Evolutionary conservation across 2,329 filamentous ascomycete genomes (phyloP), one percentile per base, ranked within the genome.

Genomic region (Incumbomyces lentus): DNA sequence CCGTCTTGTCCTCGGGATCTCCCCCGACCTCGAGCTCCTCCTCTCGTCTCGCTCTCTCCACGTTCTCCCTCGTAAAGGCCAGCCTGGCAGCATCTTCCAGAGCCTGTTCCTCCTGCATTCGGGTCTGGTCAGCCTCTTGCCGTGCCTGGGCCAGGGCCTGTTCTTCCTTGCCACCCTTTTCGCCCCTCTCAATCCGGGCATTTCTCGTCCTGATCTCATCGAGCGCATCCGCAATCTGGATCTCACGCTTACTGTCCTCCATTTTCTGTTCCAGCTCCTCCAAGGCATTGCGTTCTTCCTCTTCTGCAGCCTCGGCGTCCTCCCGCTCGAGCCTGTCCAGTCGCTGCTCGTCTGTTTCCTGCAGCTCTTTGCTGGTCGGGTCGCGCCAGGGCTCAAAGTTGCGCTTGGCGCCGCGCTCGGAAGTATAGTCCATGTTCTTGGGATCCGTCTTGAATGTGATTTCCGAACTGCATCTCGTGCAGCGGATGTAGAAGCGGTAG

Each of bases 381-480:
- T 82, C 74, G 18, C 87, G 72, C 92, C 92, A 98, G 0, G 85
- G 84, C 64, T 98, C 92, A 53, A 92, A 92, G 64, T 95, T 96
- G 37, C 92, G 76, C 67, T 90, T 87, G 4, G 90, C 92, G 13
- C 92, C 90, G 41, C 76, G 75, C 64, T 93, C 78, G 66, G 77
- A 81, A 40, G 73, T 78, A 62, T 95, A 98, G 62, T 96, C 90
- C 74, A 88, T 87, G 60, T 89, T 89, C 65, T 93, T 93, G 0
- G 92, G 92, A 57, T 98, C 92, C 0, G 92, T 96, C 53, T 85
- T 83, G 71, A 96, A 94, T 0, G 86, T 88, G 56, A 96, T 95
- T 61, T 95, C 87, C 36, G 78, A 81, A 36, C 75, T 81, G 67
- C 90, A 95, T 40, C 87, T 71, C 30, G 89, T 94, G 67, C 90